Conservation (phyloP, 257 asterid genomes). For the Cordia subcordata region DNA sequence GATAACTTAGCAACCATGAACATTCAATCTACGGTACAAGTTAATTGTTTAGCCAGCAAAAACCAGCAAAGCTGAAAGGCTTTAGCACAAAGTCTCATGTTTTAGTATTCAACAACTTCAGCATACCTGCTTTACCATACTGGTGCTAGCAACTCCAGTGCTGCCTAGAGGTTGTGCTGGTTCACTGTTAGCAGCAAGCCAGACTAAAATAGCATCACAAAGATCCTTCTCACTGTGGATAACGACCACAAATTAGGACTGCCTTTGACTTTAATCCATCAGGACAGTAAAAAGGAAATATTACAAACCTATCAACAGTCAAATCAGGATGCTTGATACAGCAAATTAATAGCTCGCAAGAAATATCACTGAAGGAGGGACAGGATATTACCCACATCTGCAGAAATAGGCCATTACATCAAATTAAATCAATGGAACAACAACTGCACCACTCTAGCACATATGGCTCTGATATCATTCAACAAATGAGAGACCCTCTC, state of each 20-base stretch:
- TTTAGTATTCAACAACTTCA: slow-evolving; percentile 12
- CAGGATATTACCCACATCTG: slow-evolving; percentile 75
- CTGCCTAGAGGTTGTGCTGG: slow-evolving; percentile 31
- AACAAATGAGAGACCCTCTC: too few species aligned
- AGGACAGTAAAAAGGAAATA: background rate
- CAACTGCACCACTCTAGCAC: too few species aligned
- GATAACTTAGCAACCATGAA: background rate
- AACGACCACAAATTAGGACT: slow-evolving; percentile 16
- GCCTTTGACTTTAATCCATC: slow-evolving; percentile 9
- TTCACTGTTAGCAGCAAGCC: slow-evolving; percentile 46
- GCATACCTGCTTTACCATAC: slow-evolving; percentile 38
- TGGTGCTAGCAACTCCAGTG: slow-evolving; percentile 14
- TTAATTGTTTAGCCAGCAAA: too few species aligned
- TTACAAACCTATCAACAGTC: slow-evolving; percentile 68
- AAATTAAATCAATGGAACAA: background rate
- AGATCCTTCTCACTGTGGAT: slow-evolving; percentile 70
- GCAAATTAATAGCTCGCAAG: slow-evolving; percentile 42
- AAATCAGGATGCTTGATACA: slow-evolving; percentile 57
- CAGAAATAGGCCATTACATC: slow-evolving; percentile 14
- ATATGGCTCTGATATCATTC: too few species aligned
- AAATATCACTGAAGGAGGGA: slow-evolving; percentile 46
- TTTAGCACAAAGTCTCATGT: background rate
- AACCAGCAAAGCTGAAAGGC: background rate
- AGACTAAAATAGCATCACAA: slow-evolving; percentile 60
- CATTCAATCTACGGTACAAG: too few species aligned